Base-by-base conservation (phyloP, 2,329 filamentous ascomycete species). In the Meredithiella fracta region DNA sequence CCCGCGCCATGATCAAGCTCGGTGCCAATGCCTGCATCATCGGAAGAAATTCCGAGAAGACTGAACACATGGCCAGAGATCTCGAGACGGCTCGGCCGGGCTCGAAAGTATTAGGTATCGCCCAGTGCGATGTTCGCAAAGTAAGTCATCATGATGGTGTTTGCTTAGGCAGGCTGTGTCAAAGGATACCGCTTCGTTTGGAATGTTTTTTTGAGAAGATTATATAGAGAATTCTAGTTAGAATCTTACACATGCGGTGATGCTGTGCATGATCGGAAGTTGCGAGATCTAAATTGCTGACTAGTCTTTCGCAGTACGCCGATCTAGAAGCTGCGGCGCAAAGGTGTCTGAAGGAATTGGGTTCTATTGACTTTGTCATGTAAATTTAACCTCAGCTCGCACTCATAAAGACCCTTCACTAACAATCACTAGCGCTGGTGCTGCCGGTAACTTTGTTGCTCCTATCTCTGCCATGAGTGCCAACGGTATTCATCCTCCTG, bases 1-100 rank as follows among this genome's bases (percentile, higher is more conserved):
- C 94, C 31, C 80, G 89, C 61, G 92, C 92, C 3, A 74, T 98
- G 59, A 89, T 98, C 23, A 79, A 90, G 60, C 80, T 98, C 6
- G 92, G 92, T 54, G 91, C 89, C 47, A 84, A 97, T 63, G 92
- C 92, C 52, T 94, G 86, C 69, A 97, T 98, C 65, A 79, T 97
- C 57, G 92, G 92, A 42, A 84, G 92, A 62, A 95, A 87, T 67
- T 78, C 83, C 47, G 81, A 87, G 62, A 96, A 96, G 74, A 97
- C 91, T 0, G 85, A 92, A 67, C 69, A 71, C 1, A 83, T 80
- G 63, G 92, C 92, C 3, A 77, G 77, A 60, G 87, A 92, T 63
- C 91, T 98, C 62, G 85, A 85, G 8, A 84, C 83, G 1, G 85
- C 83, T 29, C 79, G 92, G 25, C 67, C 75, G 1, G 90, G 90